Evolutionary conservation across 2,329 filamentous ascomycete species (phyloP).

Genomic region (Proliferodiscus dingleyae): DNA sequence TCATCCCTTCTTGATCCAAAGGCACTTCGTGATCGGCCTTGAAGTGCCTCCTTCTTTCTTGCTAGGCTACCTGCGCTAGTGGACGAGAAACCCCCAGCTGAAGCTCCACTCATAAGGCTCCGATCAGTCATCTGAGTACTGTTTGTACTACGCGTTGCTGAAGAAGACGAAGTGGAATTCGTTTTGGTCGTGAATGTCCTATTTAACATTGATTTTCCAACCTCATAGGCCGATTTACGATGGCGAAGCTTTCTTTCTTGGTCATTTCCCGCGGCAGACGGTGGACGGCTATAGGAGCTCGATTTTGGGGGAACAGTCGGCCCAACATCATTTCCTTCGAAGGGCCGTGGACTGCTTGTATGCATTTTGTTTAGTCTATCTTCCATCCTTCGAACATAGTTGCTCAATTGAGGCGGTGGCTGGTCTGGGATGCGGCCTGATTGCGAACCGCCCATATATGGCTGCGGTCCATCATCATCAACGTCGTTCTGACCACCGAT

Average conservation of each 20-base stretch:
- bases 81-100: conserved; percentile 85
- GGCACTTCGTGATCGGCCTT: conserved; percentile 57
- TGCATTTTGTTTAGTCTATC: conserved; percentile 52
- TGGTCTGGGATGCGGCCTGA: conserved; percentile 42
- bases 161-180: conserved; percentile 73
- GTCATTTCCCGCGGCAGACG: conserved; percentile 46
- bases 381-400: conserved; percentile 92
- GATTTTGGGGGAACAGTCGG: conserved; percentile 43
- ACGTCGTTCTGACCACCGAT: conserved; percentile 49
- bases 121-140: conserved; percentile 75
- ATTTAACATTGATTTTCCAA: conserved; percentile 63
- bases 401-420: conserved; percentile 67
- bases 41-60: conserved; percentile 54
- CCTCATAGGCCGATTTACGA: conserved; percentile 74
- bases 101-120: conserved; percentile 90
- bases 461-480: conserved; percentile 41
- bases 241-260: conserved; percentile 48
- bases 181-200: conserved; percentile 88
- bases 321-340: conserved; percentile 16
- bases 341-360: conserved; percentile 14
- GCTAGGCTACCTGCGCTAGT: conserved; percentile 94
- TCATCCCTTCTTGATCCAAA: conserved; percentile 52
- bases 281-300: conserved; percentile 46
- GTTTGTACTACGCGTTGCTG: conserved; percentile 62
- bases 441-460: conserved; percentile 16